Evolutionary conservation across 768 basidiomycete genomes (phyloP).

Genomic region (Mycena leptocephala): DNA sequence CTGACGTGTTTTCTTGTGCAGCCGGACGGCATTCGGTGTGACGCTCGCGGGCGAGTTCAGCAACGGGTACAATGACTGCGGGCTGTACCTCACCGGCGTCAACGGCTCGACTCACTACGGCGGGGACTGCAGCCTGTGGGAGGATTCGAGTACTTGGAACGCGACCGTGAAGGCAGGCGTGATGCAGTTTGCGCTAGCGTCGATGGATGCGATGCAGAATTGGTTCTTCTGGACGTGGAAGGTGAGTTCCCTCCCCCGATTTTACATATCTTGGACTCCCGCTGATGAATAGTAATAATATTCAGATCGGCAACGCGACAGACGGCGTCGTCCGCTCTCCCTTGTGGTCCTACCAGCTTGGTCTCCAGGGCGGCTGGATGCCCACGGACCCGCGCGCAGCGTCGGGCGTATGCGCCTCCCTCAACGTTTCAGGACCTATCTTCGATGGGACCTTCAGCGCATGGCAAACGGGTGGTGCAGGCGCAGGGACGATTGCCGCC

Average conservation of each 20-base stretch:
- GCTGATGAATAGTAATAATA: not conserved
- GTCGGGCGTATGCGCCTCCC: not conserved
- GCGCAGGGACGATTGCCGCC: not conserved
- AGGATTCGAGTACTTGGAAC: not conserved
- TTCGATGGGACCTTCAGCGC: not conserved
- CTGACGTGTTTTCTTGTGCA: not conserved
- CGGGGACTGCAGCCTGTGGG: not conserved
- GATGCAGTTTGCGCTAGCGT: not conserved
- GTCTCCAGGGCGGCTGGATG: not conserved
- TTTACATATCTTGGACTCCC: not conserved
- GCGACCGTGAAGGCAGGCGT: not conserved
- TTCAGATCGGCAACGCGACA: not conserved
- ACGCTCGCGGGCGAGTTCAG: conserved; percentile 5
- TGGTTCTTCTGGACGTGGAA: conserved; percentile 8
- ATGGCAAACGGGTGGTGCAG: not conserved
- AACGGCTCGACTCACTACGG: not conserved
- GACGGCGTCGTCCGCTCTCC: not conserved
- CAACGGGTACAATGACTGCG: conserved; percentile 1
- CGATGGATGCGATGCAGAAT: not conserved
- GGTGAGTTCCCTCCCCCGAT: not conserved
- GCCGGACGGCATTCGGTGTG: not conserved
- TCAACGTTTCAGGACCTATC: not conserved
- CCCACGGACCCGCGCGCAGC: not conserved
- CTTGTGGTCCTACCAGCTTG: not conserved
- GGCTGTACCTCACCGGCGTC: not conserved